Conservation (phyloP, 495 filamentous ascomycete species). For the Podospora tetraspora region DNA sequence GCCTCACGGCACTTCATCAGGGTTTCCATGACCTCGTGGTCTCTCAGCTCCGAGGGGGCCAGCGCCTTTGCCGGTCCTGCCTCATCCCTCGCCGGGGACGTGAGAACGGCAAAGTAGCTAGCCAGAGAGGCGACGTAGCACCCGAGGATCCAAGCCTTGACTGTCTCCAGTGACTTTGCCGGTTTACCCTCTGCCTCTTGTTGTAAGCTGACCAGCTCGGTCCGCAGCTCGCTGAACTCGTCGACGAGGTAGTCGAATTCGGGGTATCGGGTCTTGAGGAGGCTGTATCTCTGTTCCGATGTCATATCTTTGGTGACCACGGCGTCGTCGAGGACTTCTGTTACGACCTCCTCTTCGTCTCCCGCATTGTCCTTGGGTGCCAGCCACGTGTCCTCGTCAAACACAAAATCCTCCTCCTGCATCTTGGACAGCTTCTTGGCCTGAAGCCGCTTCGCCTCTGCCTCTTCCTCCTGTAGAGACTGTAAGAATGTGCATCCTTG, state of each 20-base stretch:
- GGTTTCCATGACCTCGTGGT: constrained; percentile 83
- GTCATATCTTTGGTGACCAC: constrained; percentile 76
- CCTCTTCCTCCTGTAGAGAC: constrained; percentile 64
- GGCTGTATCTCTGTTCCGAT: constrained; percentile 64
- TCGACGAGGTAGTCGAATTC: constrained; percentile 83
- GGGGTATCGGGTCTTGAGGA: constrained; percentile 76
- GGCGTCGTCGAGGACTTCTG: constrained; percentile 75
- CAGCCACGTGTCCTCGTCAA: constrained; percentile 83
- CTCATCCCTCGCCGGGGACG: constrained; percentile 60
- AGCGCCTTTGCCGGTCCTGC: constrained; percentile 50
- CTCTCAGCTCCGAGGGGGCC: constrained; percentile 64
- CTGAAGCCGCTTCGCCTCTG: constrained; percentile 79
- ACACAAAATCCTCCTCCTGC: constrained; percentile 85
- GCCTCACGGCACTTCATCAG: constrained; percentile 72
- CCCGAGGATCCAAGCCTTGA: constrained; percentile 69
- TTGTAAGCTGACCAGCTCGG: constrained; percentile 52
- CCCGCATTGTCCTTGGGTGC: constrained; percentile 40
- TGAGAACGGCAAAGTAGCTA: constrained; percentile 90
- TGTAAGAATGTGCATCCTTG: neutral
- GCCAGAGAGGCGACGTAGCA: constrained; percentile 79
- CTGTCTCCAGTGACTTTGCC: constrained; percentile 50
- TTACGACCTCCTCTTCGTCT: constrained; percentile 55
- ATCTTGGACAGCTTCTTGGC: constrained; percentile 81
- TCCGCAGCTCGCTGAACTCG: constrained; percentile 70
- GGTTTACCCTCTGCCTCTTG: constrained; percentile 50